Evolutionary conservation across 2,329 filamentous ascomycete species (phyloP).

Genomic region (Corinectria fuckeliana): DNA sequence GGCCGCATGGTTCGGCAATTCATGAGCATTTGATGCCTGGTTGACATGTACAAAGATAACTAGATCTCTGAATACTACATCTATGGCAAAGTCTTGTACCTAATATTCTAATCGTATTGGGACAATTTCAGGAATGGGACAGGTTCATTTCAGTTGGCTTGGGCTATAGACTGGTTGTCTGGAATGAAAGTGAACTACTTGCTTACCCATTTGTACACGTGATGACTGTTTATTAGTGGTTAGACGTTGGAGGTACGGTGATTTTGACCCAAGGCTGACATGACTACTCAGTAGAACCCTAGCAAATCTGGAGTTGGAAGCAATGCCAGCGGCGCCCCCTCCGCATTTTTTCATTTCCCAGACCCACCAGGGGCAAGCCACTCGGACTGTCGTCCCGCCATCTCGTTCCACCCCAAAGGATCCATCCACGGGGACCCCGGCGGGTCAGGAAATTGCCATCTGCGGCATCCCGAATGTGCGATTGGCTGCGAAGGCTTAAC

Average conservation of each 20-base stretch:
- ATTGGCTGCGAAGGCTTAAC: not conserved
- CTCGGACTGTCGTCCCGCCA: conserved; percentile 1
- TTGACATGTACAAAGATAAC: conserved; percentile 49
- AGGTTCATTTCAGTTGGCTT: conserved; percentile 19
- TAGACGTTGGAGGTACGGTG: not conserved
- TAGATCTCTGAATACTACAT: conserved; percentile 46
- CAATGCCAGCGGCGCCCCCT: not conserved
- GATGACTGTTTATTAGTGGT: not conserved
- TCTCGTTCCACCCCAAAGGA: not conserved
- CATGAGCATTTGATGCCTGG: conserved; percentile 43
- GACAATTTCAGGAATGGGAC: conserved; percentile 31
- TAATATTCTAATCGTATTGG: conserved; percentile 56
- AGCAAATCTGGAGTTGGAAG: conserved; percentile 31
- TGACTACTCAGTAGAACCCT: conserved; percentile 1
- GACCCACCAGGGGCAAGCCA: conserved; percentile 9
- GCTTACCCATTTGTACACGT: not conserved
- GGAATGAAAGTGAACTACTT: no score
- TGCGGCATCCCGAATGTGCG: not conserved
- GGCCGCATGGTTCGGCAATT: conserved; percentile 51
- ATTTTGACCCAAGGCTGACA: not conserved
- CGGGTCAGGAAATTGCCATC: conserved; percentile 1
- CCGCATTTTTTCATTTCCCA: conserved; percentile 33
- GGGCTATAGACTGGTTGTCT: conserved; percentile 29
- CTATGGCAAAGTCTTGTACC: conserved; percentile 44
- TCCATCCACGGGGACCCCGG: not conserved